Conservation (phyloP, 805 yeast species). For the Metschnikowia anglica region DNA sequence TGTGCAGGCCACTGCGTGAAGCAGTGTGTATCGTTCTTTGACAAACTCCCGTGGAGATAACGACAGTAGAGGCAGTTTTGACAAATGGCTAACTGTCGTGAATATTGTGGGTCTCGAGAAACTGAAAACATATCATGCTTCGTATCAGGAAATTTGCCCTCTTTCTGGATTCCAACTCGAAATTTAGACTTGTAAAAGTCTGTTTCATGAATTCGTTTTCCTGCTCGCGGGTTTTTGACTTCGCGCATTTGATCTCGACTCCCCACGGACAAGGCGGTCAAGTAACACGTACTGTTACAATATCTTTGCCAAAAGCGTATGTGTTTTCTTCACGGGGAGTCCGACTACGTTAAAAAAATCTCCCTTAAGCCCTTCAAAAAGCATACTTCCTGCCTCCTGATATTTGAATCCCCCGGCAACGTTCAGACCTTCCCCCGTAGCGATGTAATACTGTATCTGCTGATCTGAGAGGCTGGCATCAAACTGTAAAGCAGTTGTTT, state of each 20-base stretch:
- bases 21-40: too few species aligned
- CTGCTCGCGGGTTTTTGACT: too few species aligned
- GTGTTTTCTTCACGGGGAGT: conserved; percentile 50
- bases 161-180: too few species aligned
- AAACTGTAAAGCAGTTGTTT: conserved; percentile 49
- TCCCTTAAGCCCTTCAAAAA: conserved; percentile 66
- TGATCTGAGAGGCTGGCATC: conserved; percentile 49
- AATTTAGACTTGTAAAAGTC: too few species aligned
- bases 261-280: not conserved
- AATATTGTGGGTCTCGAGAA: too few species aligned
- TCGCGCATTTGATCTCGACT: not conserved
- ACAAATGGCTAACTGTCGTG: too few species aligned
- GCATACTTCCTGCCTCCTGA: conserved; percentile 68
- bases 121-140: too few species aligned
- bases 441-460: conserved; percentile 61
- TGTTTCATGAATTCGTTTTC: too few species aligned
- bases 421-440: conserved; percentile 66
- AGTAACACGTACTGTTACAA: not conserved
- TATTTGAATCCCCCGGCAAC: conserved; percentile 94
- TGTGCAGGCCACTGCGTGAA: conserved; percentile 14
- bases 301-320: conserved; percentile 5
- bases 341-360: conserved; percentile 90
- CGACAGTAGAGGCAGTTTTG: too few species aligned
- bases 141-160: too few species aligned
- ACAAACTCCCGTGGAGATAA: too few species aligned